phyloP scores from a whole-genome alignment of 371 early-diverging fungal genomes.

The Smittium mucronatum region DNA sequence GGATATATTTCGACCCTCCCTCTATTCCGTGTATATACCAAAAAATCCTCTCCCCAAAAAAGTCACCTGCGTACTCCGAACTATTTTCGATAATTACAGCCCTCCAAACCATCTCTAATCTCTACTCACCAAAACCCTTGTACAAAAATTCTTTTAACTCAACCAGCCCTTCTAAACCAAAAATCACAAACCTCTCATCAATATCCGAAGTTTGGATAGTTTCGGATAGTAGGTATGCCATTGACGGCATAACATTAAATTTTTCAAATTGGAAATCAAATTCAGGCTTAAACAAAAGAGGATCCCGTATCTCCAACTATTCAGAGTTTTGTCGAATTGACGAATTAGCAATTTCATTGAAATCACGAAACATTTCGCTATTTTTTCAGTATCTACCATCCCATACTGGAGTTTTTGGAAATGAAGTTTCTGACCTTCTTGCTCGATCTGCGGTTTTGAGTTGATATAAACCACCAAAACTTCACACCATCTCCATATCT shows the following conservation, averaged over 20 bases:
- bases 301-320: conserved; percentile 24
- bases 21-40: conserved; percentile 16
- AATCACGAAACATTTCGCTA: conserved; percentile 14
- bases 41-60: conserved; percentile 15
- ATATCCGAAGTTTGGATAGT: conserved; percentile 25
- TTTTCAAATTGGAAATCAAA: conserved; percentile 20
- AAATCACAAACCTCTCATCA: background rate
- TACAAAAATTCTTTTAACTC: background rate
- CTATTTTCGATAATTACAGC: conserved; percentile 7
- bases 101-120: background rate
- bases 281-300: conserved; percentile 23
- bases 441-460: conserved; percentile 20
- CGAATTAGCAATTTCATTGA: conserved; percentile 4
- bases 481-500: no score
- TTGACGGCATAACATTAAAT: conserved; percentile 26
- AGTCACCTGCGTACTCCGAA: conserved; percentile 25
- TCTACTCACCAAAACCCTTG: background rate
- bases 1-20: conserved; percentile 21
- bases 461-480: background rate
- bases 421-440: conserved; percentile 28
- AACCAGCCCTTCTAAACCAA: background rate
- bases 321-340: conserved; percentile 17
- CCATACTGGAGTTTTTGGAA: conserved; percentile 25
- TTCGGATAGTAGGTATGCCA: conserved; percentile 30
- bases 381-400: conserved; percentile 29